A percentile compares a stretch with the other conserved stretches of the same genome.
Conservation (phyloP, 164 flowering plant genomes). For the Paratinospora sagittata region DNA sequence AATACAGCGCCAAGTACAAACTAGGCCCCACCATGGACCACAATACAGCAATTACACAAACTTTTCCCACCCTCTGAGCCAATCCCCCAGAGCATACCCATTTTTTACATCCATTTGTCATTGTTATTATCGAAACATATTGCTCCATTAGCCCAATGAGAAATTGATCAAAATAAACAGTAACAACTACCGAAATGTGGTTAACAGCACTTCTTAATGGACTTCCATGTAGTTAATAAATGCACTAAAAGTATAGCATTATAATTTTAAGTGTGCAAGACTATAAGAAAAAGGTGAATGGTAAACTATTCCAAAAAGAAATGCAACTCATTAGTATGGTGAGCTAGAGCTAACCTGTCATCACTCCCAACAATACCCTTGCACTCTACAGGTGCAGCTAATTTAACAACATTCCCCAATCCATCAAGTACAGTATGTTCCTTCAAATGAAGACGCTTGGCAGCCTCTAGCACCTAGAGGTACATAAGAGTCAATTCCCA, state of each 20-base stretch:
- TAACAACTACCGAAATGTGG: background rate
- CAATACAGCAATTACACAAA: no score
- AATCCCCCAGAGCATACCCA: no score
- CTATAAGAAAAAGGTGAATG: background rate
- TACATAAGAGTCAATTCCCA: background rate
- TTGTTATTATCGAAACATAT: no score
- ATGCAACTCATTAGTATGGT: background rate
- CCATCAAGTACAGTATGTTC: constrained; percentile 85
- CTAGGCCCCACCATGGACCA: no score
- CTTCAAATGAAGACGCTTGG: constrained; percentile 88
- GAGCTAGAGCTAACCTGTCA: constrained; percentile 57
- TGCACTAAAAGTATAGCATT: no score
- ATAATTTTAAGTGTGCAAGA: no score
- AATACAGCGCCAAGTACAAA: no score
- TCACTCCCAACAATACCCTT: constrained; percentile 99
- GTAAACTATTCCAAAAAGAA: background rate
- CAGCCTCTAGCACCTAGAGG: constrained; percentile 84
- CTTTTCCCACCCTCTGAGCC: no score
- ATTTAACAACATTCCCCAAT: constrained; percentile 63
- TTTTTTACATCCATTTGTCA: no score
- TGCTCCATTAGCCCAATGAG: background rate
- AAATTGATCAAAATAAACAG: background rate
- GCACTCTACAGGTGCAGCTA: constrained; percentile 99
- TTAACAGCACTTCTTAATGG: no score
- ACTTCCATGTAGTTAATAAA: background rate